Base-by-base conservation (phyloP, 108 stramenopile species). In the Nitzschia sp. region DNA sequence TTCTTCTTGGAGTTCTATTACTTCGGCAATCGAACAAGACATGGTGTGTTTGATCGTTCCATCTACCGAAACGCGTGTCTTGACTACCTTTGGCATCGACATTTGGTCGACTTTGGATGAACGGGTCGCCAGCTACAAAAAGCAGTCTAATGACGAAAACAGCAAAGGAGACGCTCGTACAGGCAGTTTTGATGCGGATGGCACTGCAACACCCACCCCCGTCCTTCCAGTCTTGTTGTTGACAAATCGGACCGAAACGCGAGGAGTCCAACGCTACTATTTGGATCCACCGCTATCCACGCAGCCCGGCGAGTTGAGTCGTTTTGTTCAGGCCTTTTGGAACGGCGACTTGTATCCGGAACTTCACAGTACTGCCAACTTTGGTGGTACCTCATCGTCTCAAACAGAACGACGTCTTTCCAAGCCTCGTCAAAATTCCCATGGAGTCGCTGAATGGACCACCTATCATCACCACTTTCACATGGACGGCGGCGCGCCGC, bases 31-130 rank as follows among this genome's bases (percentile, higher is more conserved):
- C 77, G 1, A 59, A 33, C 71, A 59, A 42, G 64, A 56, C 47
- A 53, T 84, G 33, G 85, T 91, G 2, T 88, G 85, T 47, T 59
- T 91, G 54, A 79, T 91, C 35, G 76, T 91, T 53, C 83, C 90
- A 2, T 60, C 58, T 18, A 76, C 85, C 21, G 87, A 91, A 54
- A 77, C 79, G 31, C 68, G 87, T 8, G 73, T 91, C 8, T 34
- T 91, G 70, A 85, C 75, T 11, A 74, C 81, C 18, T 88, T 91
- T 77, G 90, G 87, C 11, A 74, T 91, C 27, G 90, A 91, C 70
- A 83, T 86, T 66, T 88, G 85, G 87, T 74, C 85, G 13, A 54
- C 56, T 46, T 53, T 91, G 0, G 90, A 91, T 66, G 74, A 42
- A 30, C 35, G 51, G 13, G 38, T 62, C 24, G 8, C 25, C 18